phyloP scores from a whole-genome alignment of 2,329 filamentous ascomycete genomes.

The Trichoderma sp. region DNA sequence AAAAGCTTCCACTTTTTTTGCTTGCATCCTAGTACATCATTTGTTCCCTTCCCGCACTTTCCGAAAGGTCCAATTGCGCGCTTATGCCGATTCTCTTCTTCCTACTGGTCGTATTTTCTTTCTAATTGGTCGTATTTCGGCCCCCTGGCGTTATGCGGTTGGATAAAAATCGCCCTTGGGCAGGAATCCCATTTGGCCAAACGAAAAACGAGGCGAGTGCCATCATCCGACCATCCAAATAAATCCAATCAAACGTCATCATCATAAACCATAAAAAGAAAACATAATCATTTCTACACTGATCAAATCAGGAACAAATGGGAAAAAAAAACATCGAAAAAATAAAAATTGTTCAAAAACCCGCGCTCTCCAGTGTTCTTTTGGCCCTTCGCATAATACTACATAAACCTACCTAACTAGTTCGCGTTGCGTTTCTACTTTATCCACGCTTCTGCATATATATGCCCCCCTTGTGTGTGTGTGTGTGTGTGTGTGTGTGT shows the following conservation, averaged over 20 bases:
- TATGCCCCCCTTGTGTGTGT: background rate
- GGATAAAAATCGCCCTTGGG: background rate
- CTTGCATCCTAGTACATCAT: background rate
- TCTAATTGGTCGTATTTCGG: background rate
- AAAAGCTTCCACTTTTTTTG: background rate
- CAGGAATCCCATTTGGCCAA: background rate
- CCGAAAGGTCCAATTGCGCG: background rate
- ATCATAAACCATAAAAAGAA: background rate
- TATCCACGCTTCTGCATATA: conserved; percentile 4
- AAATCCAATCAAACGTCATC: background rate
- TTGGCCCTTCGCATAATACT: conserved; percentile 20
- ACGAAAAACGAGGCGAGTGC: background rate
- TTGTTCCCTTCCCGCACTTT: background rate
- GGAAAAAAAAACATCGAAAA: background rate
- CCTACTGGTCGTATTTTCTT: background rate
- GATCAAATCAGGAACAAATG: background rate
- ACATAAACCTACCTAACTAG: conserved; percentile 10
- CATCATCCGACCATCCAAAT: background rate
- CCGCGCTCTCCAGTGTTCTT: conserved; percentile 1
- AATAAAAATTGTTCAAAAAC: background rate
- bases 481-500: background rate
- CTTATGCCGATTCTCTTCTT: background rate
- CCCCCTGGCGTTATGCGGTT: background rate
- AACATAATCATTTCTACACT: background rate
- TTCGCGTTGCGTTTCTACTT: conserved; percentile 1